phyloP scores from a whole-genome alignment of 2,329 filamentous ascomycete genomes.

The Plectosphaerella sp. region DNA sequence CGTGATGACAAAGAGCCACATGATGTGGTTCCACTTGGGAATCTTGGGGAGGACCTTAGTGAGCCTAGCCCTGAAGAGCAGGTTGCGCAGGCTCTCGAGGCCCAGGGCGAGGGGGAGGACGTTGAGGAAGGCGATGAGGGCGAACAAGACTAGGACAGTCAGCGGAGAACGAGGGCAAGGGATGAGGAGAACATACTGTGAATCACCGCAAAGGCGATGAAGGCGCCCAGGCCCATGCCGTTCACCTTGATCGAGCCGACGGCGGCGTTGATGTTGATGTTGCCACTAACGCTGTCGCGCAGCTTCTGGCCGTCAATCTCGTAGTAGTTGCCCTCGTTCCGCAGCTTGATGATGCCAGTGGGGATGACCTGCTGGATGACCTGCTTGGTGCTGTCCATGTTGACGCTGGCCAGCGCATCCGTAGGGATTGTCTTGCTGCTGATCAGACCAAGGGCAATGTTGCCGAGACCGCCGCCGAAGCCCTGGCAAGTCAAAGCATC shows the following conservation, averaged over 20 bases:
- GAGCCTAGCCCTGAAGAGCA: conserved; percentile 17
- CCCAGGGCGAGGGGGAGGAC: conserved; percentile 21
- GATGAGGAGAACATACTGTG: conserved; percentile 14
- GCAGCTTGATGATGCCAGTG: conserved; percentile 17
- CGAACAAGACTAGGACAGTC: conserved; percentile 14
- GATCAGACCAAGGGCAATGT: conserved; percentile 19
- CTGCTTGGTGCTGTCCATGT: conserved; percentile 6
- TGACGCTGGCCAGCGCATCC: background rate
- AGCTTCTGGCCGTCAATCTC: conserved; percentile 18
- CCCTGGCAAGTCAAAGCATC: conserved; percentile 26
- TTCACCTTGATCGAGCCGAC: conserved; percentile 15
- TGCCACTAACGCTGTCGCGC: conserved; percentile 12
- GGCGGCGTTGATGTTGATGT: conserved; percentile 10
- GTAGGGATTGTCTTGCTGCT: conserved; percentile 16
- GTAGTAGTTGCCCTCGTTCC: conserved; percentile 19
- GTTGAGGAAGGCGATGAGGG: conserved; percentile 17
- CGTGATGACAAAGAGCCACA: conserved; percentile 18
- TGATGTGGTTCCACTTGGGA: conserved; percentile 16
- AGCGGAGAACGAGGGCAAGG: background rate
- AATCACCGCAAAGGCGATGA: conserved; percentile 15
- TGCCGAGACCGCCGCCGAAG: conserved; percentile 21
- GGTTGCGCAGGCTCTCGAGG: conserved; percentile 18
- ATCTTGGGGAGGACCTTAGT: conserved; percentile 17
- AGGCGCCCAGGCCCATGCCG: conserved; percentile 10
- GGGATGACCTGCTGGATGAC: conserved; percentile 18